Evolutionary conservation across 805 yeast genomes (phyloP).

Genomic region (Candida montana): DNA sequence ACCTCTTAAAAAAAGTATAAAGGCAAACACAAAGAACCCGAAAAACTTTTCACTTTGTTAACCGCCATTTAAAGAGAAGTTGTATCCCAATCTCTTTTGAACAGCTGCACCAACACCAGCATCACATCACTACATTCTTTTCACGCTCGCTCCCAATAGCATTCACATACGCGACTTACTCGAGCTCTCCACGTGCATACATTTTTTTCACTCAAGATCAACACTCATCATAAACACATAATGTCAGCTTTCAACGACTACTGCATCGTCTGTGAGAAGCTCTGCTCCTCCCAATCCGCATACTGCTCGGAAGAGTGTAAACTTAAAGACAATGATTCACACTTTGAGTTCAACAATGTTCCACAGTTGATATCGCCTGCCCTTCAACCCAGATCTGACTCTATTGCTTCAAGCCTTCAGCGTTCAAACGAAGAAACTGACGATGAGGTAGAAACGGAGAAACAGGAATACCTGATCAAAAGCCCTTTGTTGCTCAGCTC

Average conservation of each 20-base stretch:
- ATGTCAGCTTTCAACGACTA: constrained; percentile 44
- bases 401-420: constrained; percentile 13
- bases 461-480: constrained; percentile 24
- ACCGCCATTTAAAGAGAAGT: neutral
- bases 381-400: constrained; percentile 24
- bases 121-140: neutral
- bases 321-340: constrained; percentile 24
- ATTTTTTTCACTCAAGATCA: neutral
- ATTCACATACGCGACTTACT: too few relatives aligned
- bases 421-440: constrained; percentile 5
- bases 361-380: constrained; percentile 27
- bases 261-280: constrained; percentile 54
- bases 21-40: neutral
- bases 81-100: too few relatives aligned
- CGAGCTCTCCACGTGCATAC: neutral
- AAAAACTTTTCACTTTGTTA: neutral
- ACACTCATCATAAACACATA: too few relatives aligned
- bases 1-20: neutral
- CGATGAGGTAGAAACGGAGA: constrained; percentile 13
- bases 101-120: neutral
- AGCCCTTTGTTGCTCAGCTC: constrained; percentile 24
- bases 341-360: constrained; percentile 21
- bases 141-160: neutral
- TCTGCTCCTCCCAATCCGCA: constrained; percentile 36
- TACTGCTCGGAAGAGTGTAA: constrained; percentile 45